A percentile compares a stretch with the other conserved stretches of the same genome.
Evolutionary conservation across 1,284 basidiomycete species (phyloP).

Genomic region (Caloboletus firmus): DNA sequence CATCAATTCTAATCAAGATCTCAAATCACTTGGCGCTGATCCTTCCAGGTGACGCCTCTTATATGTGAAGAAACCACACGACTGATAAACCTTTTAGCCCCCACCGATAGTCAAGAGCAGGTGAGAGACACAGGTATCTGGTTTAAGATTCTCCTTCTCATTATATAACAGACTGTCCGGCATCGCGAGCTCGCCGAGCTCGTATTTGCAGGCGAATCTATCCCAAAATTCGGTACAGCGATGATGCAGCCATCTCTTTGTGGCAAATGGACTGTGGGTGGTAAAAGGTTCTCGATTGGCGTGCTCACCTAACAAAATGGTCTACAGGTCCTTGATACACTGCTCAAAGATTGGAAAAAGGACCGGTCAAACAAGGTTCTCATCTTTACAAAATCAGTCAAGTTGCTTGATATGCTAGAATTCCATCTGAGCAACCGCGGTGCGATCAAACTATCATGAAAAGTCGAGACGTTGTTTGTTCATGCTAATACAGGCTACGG

Average conservation of each 20-base stretch:
- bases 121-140: constrained; percentile 33
- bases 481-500: constrained; percentile 47
- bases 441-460: constrained; percentile 24
- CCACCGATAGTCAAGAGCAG: constrained; percentile 64
- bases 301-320: background rate
- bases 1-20: constrained; percentile 77
- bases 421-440: constrained; percentile 61
- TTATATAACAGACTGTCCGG: constrained; percentile 44
- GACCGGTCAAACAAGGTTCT: constrained; percentile 74
- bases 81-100: constrained; percentile 41
- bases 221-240: constrained; percentile 61
- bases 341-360: constrained; percentile 66
- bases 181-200: constrained; percentile 59
- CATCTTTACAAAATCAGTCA: constrained; percentile 85
- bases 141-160: constrained; percentile 5
- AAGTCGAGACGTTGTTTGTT: background rate
- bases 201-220: constrained; percentile 52
- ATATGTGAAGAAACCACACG: background rate
- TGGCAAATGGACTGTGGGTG: constrained; percentile 79
- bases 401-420: constrained; percentile 77
- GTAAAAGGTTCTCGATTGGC: background rate
- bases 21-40: constrained; percentile 85
- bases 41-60: constrained; percentile 56
- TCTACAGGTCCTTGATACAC: constrained; percentile 58
- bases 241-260: constrained; percentile 66